Base-by-base conservation (phyloP, 441 rosid species). In the Omphalea diandra region DNA sequence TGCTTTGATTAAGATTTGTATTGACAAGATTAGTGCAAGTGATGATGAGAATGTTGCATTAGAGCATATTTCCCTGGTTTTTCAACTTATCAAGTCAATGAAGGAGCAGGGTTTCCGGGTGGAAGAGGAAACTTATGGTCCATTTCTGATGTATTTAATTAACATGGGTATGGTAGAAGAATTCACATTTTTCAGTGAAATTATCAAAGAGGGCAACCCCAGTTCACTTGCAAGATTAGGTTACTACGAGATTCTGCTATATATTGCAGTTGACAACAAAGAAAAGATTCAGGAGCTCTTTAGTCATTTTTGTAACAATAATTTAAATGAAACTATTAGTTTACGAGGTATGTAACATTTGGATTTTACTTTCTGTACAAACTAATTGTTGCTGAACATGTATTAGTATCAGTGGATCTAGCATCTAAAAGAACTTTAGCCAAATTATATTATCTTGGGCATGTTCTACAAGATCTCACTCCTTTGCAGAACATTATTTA, bases 171-270 rank as follows among this genome's bases (percentile, higher is more conserved):
- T 88, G 96, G 78, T 82, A 35, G 76, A 87, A 60, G 94, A 88
- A 70, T 94, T 94, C 58, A 56, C 76, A 31, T 67, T 73, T 58
- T 79, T 88, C 68, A 69, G 68, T 67, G 73, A 73, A 54, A 56
- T 78, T 40, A 80, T 94, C 72, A 77, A 68, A 69, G 85, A 82
- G 27, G 81, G 72, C 55, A 71, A 77, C 79, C 76, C 81, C 35
- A 68, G 73, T 63, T 75, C 84, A n/a, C 40, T 10, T 75, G 79
- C 84, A 73, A 83, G 77, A 78, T 69, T 92, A 59, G 93, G 93
- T 47, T 92, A 89, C 81, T 92, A 92, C 73, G 98, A 94, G 84
- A 89, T 92, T 93, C 83, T 86, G 75, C 81, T 92, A 47, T 86
- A 82, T 79, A 73, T 83, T 65, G 81, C 82, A 81, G 79, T 76